Conservation (phyloP, 352 stramenopile genomes). For the Phytophthora ohioensis region DNA sequence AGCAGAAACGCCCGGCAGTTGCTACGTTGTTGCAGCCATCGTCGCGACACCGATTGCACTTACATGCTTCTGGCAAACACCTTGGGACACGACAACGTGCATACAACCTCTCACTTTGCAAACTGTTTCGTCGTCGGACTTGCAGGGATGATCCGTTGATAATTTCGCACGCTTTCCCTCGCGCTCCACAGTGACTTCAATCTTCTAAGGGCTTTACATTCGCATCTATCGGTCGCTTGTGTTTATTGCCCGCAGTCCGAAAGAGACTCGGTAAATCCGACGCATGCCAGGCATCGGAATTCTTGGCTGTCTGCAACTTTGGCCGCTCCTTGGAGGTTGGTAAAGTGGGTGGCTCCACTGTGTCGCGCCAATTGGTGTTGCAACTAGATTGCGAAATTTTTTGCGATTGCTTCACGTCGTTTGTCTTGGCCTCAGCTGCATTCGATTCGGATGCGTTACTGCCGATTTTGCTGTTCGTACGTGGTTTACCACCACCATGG, state of each 20-base stretch:
- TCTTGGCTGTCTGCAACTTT: slow-evolving; percentile 14
- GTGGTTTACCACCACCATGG: slow-evolving; percentile 2
- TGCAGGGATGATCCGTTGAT: no score
- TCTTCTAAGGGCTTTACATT: no score
- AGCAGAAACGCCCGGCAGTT: neutral
- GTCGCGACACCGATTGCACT: slow-evolving; percentile 3
- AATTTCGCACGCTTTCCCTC: no score
- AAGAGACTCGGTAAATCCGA: slow-evolving; percentile 31
- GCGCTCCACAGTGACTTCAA: no score
- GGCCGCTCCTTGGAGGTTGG: slow-evolving; percentile 4
- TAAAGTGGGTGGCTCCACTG: neutral
- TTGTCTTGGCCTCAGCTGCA: neutral
- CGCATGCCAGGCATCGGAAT: slow-evolving; percentile 19
- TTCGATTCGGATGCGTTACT: neutral
- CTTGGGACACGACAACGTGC: neutral
- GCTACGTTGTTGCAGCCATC: slow-evolving; percentile 15
- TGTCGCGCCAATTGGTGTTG: neutral
- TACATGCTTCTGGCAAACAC: slow-evolving; percentile 17
- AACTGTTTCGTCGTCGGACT: neutral
- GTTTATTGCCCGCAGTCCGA: slow-evolving; percentile 20
- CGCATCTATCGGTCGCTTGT: neutral
- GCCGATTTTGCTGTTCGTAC: neutral
- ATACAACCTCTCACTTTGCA: slow-evolving; percentile 22
- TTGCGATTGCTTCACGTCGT: neutral
- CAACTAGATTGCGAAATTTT: neutral